Evolutionary conservation across 2,329 filamentous ascomycete species (phyloP), one percentile per base, ranked within the genome.

Genomic region (Fusarium sp.): DNA sequence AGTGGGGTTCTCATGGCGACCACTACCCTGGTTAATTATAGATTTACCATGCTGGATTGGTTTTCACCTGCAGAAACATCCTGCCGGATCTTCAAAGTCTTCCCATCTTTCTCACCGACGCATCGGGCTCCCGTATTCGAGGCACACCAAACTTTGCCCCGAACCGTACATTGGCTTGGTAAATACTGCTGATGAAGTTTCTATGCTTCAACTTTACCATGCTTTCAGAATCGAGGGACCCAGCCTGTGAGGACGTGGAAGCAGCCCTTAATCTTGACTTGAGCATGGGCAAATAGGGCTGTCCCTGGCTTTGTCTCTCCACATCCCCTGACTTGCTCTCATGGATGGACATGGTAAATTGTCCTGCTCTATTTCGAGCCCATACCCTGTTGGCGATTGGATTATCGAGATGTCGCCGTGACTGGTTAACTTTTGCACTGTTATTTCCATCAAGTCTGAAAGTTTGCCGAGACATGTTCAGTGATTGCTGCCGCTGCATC

Each of bases 21-120:
- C 23, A 17, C 19, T 25, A 21, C 17, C 36, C 32, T 49, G 15
- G 35, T 54, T 39, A 15, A 46, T 38, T 42, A 44, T 47, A 25
- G 49, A 29, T 59, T 54, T 56, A 48, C 65, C 55, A 68, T 55
- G 49, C 60, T 67, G 31, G 41, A 57, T 69, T 66, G 55, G 61
- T 64, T 53, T 55, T 48, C 49, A 46, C 61, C 59, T 62, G 55
- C 66, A 68, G 66, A 57, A 59, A 50, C 41, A 38, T 32, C 35
- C 45, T 23, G 37, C 42, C 52, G 39, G 47, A 35, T 37, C 44
- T 46, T 32, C 39, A 51, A 49, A 48, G 42, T 25, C 63, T 56
- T 65, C 39, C 52, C 36, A 42, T 51, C 49, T 48, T 35, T 27
- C 31, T 64, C 56, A 62, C 61, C 61, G 56, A 57, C 42, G 47